These are phyloP conservation scores for Umbelopsis sp. DNA, from an alignment of 192 early-diverging fungal species.

Conservation along the genomic window DNA sequence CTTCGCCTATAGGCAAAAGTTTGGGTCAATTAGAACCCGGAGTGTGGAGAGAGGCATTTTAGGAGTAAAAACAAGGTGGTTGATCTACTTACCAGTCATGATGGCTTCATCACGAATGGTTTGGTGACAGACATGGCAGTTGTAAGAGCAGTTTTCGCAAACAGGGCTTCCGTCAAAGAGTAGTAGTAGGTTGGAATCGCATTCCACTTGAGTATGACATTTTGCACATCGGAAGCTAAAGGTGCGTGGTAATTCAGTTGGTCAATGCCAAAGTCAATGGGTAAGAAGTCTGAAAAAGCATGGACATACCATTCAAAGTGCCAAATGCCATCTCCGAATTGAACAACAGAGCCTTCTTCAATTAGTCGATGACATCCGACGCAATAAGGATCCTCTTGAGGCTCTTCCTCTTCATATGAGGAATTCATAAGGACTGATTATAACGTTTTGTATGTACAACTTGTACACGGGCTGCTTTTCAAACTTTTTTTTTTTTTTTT, in stretches of 20 bases:
- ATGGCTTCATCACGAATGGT: constrained; percentile 84
- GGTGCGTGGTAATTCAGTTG: background rate
- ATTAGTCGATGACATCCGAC: constrained; percentile 70
- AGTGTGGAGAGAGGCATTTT: no score
- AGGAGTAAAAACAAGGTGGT: no score
- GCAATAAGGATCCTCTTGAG: constrained; percentile 58
- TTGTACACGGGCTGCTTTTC: no score
- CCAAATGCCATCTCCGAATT: constrained; percentile 85
- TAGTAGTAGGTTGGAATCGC: constrained; percentile 76
- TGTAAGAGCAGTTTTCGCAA: constrained; percentile 83
- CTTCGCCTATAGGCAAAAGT: constrained; percentile 53
- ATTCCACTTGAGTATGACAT: constrained; percentile 74
- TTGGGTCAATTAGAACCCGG: background rate
- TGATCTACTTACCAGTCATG: constrained; percentile 62
- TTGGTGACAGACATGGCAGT: constrained; percentile 71
- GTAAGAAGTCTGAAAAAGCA: no score
- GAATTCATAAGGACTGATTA: background rate
- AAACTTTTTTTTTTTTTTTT: background rate
- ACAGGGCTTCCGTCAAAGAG: constrained; percentile 82
- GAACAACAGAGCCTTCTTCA: constrained; percentile 78
- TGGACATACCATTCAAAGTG: constrained; percentile 75
- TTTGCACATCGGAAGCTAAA: constrained; percentile 78
- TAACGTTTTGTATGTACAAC: background rate
- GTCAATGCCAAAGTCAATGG: background rate
- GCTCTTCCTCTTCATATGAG: constrained; percentile 22